A percentile compares a stretch with the other conserved stretches of the same genome.
Evolutionary conservation across 495 filamentous ascomycete genomes (phyloP).

Genomic region (Aspergillus incahuasiensis): DNA sequence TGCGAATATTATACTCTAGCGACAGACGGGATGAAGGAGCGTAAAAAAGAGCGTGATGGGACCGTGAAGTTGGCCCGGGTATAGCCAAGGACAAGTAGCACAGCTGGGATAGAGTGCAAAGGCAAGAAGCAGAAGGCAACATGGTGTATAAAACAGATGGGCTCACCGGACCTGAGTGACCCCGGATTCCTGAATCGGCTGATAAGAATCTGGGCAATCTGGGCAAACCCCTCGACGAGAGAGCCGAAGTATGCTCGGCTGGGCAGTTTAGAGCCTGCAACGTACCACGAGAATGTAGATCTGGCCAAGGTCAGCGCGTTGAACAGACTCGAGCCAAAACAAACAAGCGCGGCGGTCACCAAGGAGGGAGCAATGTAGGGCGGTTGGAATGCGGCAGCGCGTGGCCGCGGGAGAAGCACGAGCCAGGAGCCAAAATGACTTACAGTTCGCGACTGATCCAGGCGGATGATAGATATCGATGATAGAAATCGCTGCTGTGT

Average conservation of each 20-base stretch:
- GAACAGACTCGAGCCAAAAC: conserved; percentile 6
- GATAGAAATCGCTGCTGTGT: neutral
- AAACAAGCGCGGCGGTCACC: conserved; percentile 10
- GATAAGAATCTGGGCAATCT: conserved; percentile 16
- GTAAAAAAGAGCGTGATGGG: conserved; percentile 7
- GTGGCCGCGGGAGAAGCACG: neutral
- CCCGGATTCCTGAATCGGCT: conserved; percentile 15
- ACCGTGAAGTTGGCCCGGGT: neutral
- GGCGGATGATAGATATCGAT: conserved; percentile 6
- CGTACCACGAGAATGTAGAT: conserved; percentile 19
- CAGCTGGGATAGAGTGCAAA: neutral
- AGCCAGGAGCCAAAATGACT: conserved; percentile 9
- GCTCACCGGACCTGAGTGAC: conserved; percentile 13
- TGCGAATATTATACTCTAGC: neutral
- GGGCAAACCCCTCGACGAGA: conserved; percentile 10
- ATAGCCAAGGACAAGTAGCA: neutral
- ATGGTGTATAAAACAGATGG: conserved; percentile 11
- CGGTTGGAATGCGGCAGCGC: conserved; percentile 18
- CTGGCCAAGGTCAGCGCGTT: conserved; percentile 12
- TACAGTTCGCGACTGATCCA: conserved; percentile 3
- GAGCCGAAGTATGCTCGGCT: conserved; percentile 13
- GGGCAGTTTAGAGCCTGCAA: conserved; percentile 1
- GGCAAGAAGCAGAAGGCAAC: neutral
- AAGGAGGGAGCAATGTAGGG: conserved; percentile 18
- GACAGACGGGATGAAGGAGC: neutral